These are phyloP conservation scores for Flaveria robusta DNA, from an alignment of 129 eudicot genomes.

Conservation along the genomic window DNA sequence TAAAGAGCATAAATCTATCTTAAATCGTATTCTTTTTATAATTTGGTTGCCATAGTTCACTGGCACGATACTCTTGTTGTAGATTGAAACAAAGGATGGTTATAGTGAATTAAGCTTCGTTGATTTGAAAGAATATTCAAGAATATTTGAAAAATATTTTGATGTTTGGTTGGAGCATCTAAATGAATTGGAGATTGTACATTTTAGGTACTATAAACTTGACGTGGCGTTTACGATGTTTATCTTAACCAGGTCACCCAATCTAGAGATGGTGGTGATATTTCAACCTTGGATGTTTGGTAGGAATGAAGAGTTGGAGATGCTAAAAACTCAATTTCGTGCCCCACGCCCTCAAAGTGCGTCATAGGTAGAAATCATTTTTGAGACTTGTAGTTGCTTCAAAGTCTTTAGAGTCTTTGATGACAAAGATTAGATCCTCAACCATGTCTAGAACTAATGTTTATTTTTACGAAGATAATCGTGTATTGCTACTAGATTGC, in stretches of 20 bases:
- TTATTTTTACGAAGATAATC: background rate
- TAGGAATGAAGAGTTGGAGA: conserved; percentile 2
- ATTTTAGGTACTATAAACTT: background rate
- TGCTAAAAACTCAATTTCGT: conserved; percentile 4
- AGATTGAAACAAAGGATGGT: background rate
- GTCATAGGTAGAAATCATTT: conserved; percentile 1
- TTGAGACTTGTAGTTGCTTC: background rate
- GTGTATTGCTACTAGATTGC: background rate
- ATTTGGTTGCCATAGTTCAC: background rate
- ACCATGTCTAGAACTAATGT: background rate
- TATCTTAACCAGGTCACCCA: conserved; percentile 22
- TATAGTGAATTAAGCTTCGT: background rate
- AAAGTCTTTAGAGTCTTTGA: background rate
- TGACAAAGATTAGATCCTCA: background rate
- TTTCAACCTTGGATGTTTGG: background rate
- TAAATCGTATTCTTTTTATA: background rate
- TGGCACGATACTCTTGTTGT: background rate
- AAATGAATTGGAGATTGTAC: conserved; percentile 1
- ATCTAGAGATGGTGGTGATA: conserved; percentile 5
- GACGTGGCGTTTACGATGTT: conserved; percentile 23
- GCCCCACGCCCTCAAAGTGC: background rate
- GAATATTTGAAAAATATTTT: conserved; percentile 7
- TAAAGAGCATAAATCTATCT: background rate
- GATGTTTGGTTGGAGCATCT: conserved; percentile 18
- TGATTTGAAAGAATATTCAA: background rate